Percentiles rank a stretch among this genome's conserved stretches.
phyloP scores from a whole-genome alignment of 73 alveolate genomes.

The Paramecium caudatum region DNA sequence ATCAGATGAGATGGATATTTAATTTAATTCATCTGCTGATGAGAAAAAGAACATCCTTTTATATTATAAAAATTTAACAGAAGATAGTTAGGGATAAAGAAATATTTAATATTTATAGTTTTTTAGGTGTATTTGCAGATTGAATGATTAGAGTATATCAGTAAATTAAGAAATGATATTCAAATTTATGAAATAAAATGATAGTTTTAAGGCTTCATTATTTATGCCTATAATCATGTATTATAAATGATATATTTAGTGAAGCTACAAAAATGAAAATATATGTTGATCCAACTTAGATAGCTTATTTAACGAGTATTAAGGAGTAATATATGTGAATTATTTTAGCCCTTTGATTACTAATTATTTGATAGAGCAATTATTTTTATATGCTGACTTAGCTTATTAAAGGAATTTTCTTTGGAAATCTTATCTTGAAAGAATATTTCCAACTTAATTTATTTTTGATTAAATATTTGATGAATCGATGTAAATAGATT shows the following conservation, averaged over 20 bases:
- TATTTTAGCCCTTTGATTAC: slow-evolving; percentile 22
- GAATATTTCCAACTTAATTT: slow-evolving; percentile 56
- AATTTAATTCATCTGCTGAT: slow-evolving; percentile 19
- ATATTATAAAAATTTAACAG: slow-evolving; percentile 48
- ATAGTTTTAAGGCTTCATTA: slow-evolving; percentile 6
- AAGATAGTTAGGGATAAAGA: slow-evolving; percentile 48
- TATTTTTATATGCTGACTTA: slow-evolving; percentile 64
- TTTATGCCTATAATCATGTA: slow-evolving; percentile 67
- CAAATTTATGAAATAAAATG: slow-evolving; percentile 63
- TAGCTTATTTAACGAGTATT: slow-evolving; percentile 34
- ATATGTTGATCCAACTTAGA: slow-evolving; percentile 16
- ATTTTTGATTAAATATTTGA: slow-evolving; percentile 62
- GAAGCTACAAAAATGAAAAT: slow-evolving; percentile 63
- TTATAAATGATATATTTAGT: not conserved
- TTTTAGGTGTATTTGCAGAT: slow-evolving; percentile 55
- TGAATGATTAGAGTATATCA: not conserved
- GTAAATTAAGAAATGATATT: slow-evolving; percentile 69
- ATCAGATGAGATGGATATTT: slow-evolving; percentile 52
- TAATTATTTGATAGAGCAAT: slow-evolving; percentile 47
- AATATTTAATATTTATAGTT: slow-evolving; percentile 44
- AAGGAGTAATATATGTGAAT: slow-evolving; percentile 40
- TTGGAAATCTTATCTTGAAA: slow-evolving; percentile 66
- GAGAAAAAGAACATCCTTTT: slow-evolving; percentile 41
- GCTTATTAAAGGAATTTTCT: slow-evolving; percentile 61
- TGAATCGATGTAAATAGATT: slow-evolving; percentile 5